Conservation (phyloP, 345 rosid species). For the Erucastrum elatum region DNA sequence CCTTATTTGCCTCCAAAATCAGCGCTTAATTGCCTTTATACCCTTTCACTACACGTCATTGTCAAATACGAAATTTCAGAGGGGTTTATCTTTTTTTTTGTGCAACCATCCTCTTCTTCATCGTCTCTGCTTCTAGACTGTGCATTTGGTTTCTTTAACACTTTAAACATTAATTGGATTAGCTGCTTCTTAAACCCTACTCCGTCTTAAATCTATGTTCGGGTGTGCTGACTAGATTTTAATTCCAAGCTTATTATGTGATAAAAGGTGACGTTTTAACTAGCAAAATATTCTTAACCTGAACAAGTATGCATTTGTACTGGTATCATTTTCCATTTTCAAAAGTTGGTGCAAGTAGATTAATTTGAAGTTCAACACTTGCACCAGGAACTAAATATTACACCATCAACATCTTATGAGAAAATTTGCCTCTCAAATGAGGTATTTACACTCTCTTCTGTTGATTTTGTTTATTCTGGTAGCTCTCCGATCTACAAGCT, state of each 20-base stretch:
- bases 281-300: background rate
- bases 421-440: background rate
- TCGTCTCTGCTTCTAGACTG: background rate
- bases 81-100: too few species aligned
- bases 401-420: background rate
- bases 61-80: background rate
- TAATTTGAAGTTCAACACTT: background rate
- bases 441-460: background rate
- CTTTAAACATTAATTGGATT: background rate
- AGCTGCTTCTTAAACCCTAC: background rate
- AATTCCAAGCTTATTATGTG: background rate
- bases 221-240: background rate
- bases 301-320: background rate
- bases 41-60: background rate
- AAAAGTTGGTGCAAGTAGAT: background rate
- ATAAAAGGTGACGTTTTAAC: background rate
- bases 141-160: background rate
- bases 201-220: background rate
- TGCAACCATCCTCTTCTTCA: background rate
- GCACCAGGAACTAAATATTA: background rate
- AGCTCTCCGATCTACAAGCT: background rate
- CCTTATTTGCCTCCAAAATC: background rate
- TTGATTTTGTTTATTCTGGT: background rate
- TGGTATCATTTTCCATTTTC: background rate
- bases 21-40: background rate